Percentiles rank a stretch among this genome's conserved stretches.
Evolutionary conservation across 352 stramenopile genomes (phyloP).

Genomic region (Globisporangium cederbergense): DNA sequence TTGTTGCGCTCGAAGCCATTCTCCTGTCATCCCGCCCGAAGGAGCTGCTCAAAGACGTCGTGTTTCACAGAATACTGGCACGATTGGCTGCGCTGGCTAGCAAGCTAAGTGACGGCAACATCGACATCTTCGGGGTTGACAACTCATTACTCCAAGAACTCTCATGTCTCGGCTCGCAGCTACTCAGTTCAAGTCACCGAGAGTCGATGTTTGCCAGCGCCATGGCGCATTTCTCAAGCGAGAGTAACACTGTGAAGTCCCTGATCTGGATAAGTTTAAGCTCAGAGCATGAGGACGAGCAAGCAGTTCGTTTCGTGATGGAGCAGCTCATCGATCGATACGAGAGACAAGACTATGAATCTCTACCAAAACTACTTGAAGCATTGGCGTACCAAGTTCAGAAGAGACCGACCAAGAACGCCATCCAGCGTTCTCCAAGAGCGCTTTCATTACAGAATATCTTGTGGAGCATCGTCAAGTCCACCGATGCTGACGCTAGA

Average conservation of each 20-base stretch:
- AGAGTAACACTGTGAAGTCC: slow-evolving; percentile 19
- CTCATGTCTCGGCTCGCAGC: slow-evolving; percentile 20
- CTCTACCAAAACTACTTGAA: slow-evolving; percentile 23
- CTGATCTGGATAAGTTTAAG: slow-evolving; percentile 26
- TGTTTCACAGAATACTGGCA: slow-evolving; percentile 16
- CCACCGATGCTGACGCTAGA: not conserved
- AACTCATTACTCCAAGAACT: slow-evolving; percentile 19
- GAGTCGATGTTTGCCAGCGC: slow-evolving; percentile 20
- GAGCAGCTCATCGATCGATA: slow-evolving; percentile 23
- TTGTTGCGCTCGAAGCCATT: slow-evolving; percentile 22
- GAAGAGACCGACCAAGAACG: slow-evolving; percentile 19
- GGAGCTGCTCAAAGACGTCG: slow-evolving; percentile 13
- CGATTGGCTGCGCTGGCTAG: slow-evolving; percentile 19
- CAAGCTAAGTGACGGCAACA: not conserved
- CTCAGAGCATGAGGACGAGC: slow-evolving; percentile 15
- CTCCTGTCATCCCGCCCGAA: slow-evolving; percentile 22
- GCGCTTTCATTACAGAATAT: slow-evolving; percentile 11
- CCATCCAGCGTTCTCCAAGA: slow-evolving; percentile 17
- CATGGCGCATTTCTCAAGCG: slow-evolving; percentile 20
- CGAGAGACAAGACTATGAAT: slow-evolving; percentile 16
- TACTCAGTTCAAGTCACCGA: slow-evolving; percentile 19
- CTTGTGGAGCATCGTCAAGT: not conserved
- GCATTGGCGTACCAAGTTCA: slow-evolving; percentile 23
- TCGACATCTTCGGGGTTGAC: slow-evolving; percentile 1
- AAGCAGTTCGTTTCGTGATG: slow-evolving; percentile 26